These are phyloP conservation scores for Cryptococcus amylolentus DNA, from an alignment of 1,284 basidiomycete genomes.

Conservation along the genomic window DNA sequence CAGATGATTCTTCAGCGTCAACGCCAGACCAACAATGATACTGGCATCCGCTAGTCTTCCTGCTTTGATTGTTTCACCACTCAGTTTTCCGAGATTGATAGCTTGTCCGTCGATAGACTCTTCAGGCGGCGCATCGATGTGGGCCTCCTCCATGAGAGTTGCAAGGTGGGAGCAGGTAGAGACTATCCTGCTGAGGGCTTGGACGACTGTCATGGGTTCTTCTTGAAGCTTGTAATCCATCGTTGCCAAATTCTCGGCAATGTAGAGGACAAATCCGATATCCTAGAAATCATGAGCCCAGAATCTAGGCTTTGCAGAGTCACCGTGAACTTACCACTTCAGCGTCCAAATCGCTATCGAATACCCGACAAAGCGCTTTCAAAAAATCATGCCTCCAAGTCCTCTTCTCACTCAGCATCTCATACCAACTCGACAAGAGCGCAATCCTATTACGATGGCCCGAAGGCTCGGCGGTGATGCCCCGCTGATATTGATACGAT, in stretches of 20 bases:
- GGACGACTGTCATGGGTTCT: slow-evolving; percentile 81
- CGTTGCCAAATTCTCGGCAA: slow-evolving; percentile 87
- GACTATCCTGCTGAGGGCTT: slow-evolving; percentile 71
- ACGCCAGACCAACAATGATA: slow-evolving; percentile 70
- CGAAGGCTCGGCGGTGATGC: slow-evolving; percentile 50
- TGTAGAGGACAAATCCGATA: slow-evolving; percentile 77
- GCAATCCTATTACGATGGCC: slow-evolving; percentile 52
- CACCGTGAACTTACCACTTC: slow-evolving; percentile 9
- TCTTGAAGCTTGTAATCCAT: slow-evolving; percentile 94
- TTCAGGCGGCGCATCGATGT: slow-evolving; percentile 39
- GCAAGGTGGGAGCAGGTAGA: slow-evolving; percentile 77
- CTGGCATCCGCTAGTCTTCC: slow-evolving; percentile 53
- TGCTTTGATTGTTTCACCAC: slow-evolving; percentile 20
- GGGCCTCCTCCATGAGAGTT: slow-evolving; percentile 48
- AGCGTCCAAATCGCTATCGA: slow-evolving; percentile 59
- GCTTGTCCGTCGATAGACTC: slow-evolving; percentile 22
- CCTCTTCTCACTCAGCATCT: slow-evolving; percentile 84
- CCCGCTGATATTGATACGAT: slow-evolving; percentile 79
- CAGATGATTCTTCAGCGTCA: slow-evolving; percentile 78
- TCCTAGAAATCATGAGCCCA: slow-evolving; percentile 47
- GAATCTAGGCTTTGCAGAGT: background rate
- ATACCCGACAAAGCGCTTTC: slow-evolving; percentile 72
- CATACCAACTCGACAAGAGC: slow-evolving; percentile 83
- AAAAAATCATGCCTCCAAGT: slow-evolving; percentile 78
- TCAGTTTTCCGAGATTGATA: slow-evolving; percentile 26